Percentiles rank a stretch among this genome's conserved stretches.
These are phyloP conservation scores for Cordyceps javanica DNA, from an alignment of 2,329 filamentous ascomycete species.

Conservation along the genomic window DNA sequence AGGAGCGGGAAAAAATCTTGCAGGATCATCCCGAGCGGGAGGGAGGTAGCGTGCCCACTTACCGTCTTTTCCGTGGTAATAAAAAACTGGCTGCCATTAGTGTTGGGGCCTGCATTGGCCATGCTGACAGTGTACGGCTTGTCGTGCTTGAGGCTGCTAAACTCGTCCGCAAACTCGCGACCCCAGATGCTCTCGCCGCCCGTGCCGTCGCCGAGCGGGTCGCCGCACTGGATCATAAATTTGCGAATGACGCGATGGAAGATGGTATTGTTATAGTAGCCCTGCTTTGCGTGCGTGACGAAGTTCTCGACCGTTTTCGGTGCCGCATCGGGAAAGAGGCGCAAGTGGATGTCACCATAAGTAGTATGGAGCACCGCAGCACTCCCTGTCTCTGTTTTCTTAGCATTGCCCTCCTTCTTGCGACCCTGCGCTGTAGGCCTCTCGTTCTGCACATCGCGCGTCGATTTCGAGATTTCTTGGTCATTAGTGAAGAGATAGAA, in stretches of 20 bases:
- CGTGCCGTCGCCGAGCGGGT: constrained; percentile 84
- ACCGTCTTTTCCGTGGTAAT: constrained; percentile 95
- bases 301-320: constrained; percentile 98
- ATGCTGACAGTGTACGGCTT: constrained; percentile 95
- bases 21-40: constrained; percentile 2
- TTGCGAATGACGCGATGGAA: constrained; percentile 97
- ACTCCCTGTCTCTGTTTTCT: constrained; percentile 65
- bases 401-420: constrained; percentile 46
- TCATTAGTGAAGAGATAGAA: constrained; percentile 99
- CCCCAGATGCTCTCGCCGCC: constrained; percentile 89
- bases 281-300: constrained; percentile 78
- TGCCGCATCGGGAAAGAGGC: constrained; percentile 86
- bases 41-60: constrained; percentile 30
- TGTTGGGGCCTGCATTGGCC: constrained; percentile 94
- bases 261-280: constrained; percentile 96
- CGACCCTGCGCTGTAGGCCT: constrained; percentile 64
- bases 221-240: constrained; percentile 98
- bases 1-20: constrained; percentile 7
- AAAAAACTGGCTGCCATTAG: constrained; percentile 96
- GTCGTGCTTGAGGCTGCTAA: constrained; percentile 85
- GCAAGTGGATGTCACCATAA: constrained; percentile 87
- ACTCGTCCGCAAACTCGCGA: constrained; percentile 93
- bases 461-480: constrained; percentile 71
- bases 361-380: constrained; percentile 86
- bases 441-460: constrained; percentile 91